Base-by-base conservation (phyloP, 352 stramenopile genomes). In the Pythium folliculosum region DNA sequence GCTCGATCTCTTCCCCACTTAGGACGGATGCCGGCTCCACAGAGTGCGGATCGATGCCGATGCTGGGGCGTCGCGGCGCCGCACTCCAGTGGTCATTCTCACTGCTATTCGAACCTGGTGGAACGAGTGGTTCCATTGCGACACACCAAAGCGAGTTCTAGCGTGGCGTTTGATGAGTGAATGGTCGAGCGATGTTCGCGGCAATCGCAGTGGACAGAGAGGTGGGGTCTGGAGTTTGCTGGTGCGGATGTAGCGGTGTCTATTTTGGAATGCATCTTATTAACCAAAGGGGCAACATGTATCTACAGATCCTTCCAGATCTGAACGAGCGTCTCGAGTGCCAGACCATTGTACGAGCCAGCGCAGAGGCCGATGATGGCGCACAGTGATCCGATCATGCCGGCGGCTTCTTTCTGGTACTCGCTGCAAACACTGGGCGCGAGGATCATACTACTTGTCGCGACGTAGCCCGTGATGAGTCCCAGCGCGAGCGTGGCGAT, bases 401-500 rank as follows among this genome's bases (percentile, higher is more conserved):
- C 86, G 0, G 82, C 86, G 16, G 89, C 77, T 62, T 94, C 86
- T 62, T 90, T 90, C 61, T 94, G 82, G 62, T 84, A 89, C 60
- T 92, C 86, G 17, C 70, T 82, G 69, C 86, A 94, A 40, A 90
- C 73, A 22, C 79, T 90, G 2, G 86, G 86, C 1, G 83, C 84
- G 13, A 94, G 71, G 40, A 94, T 90, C 62, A 92, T 91, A 57
- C 77, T 84, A 17, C 72, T 86, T 7, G 86, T 94, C n/a, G 82
- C 82, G 8, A 94, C 86, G 69, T 92, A 94, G 0, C 86, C 86
- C 32, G 86, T 92, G 19, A 82, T 74, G 51, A 94, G 51, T 1
- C 86, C 86, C 12, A 94, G 62, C 8, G 81, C 54, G n/a, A 88
- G 56, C 51, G 89, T 83, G 1, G 75, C 73, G 12, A 83, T 21